Evolutionary conservation across 352 stramenopile species (phyloP), one percentile per base, ranked within the genome.

Genomic region (Phytophthora parvispora): DNA sequence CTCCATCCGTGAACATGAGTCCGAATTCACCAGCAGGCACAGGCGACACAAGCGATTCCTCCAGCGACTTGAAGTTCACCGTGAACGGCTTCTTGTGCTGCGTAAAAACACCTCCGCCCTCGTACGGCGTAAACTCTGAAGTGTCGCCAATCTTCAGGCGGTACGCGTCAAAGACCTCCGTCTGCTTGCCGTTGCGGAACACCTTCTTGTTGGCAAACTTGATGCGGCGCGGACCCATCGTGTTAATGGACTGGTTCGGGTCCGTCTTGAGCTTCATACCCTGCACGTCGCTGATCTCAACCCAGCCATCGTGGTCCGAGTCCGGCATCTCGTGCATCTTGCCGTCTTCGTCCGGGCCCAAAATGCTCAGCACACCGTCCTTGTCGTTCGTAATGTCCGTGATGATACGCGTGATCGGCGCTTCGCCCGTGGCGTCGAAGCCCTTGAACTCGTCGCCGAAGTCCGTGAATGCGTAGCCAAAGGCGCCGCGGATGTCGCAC

Each of bases 261-360:
- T 96, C 74, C 47, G 72, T 74, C 64, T 83, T 78, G 16, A 90
- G 64, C 28, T 64, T 70, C 89, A 96, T 96, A 47, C 89, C 89
- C 43, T 94, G 67, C 43, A 96, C 87, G 54, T 94, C 89, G 60
- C 84, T 93, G 67, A 96, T 94, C 56, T 96, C 87, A 52, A 96
- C 72, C 86, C 87, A 96, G 20, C 89, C 89, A 29, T 93, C 89
- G 66, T 96, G 89, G 54, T 90, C 87, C 67, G 87, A 95, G 57
- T 96, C 89, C 0, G 87, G 89, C 82, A 96, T 89, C 36, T 96
- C 89, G 69, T 96, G 89, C 87, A 96, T 96, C 73, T 94, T 94
- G 58, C 89, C 89, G 65, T 96, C 87, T 53, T 96, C 89, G 58
- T 96, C 87, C 0, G 89, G 87, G 0, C 89, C 89, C 27, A 96